A percentile compares a stretch with the other conserved stretches of the same genome.
Evolutionary conservation across 805 yeast genomes (phyloP).

Genomic region (Candida insectorum): DNA sequence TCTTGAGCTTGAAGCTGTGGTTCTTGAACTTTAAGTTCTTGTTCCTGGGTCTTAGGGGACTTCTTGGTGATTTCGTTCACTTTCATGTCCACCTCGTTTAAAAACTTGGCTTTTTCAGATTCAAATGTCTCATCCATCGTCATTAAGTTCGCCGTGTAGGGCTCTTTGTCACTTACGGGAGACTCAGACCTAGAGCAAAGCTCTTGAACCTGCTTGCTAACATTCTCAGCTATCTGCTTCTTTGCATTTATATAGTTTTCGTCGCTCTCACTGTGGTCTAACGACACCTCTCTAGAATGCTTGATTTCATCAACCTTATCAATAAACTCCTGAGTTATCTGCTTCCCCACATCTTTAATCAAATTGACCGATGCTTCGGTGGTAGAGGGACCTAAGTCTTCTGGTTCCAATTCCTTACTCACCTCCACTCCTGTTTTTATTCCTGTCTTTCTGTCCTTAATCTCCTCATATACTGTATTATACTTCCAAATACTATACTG

Average conservation of each 20-base stretch:
- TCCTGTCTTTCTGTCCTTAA: no score
- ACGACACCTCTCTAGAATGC: slow-evolving; percentile 14
- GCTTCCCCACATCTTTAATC: slow-evolving; percentile 31
- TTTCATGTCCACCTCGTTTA: slow-evolving; percentile 26
- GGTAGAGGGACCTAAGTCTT: no score
- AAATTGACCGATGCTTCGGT: slow-evolving; percentile 5
- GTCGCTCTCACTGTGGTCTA: slow-evolving; percentile 14
- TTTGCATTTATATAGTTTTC: slow-evolving; percentile 20
- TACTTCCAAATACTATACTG: slow-evolving; percentile 40
- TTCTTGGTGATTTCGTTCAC: slow-evolving; percentile 16
- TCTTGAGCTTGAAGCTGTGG: no score
- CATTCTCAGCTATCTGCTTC: slow-evolving; percentile 28
- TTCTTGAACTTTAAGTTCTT: background rate
- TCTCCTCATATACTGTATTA: slow-evolving; percentile 27
- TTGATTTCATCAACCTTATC: slow-evolving; percentile 31
- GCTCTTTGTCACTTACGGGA: slow-evolving; percentile 10
- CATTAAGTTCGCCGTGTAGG: background rate
- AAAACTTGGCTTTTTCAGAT: slow-evolving; percentile 21
- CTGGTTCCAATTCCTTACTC: background rate
- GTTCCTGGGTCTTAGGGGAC: no score
- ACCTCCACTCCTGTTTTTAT: no score
- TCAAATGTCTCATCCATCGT: slow-evolving; percentile 1
- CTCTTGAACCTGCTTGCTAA: slow-evolving; percentile 26
- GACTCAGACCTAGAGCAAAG: slow-evolving; percentile 16
- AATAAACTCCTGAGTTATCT: slow-evolving; percentile 29